These are phyloP conservation scores for Leccinum truebloodii DNA, from an alignment of 768 basidiomycete genomes.

Conservation along the genomic window DNA sequence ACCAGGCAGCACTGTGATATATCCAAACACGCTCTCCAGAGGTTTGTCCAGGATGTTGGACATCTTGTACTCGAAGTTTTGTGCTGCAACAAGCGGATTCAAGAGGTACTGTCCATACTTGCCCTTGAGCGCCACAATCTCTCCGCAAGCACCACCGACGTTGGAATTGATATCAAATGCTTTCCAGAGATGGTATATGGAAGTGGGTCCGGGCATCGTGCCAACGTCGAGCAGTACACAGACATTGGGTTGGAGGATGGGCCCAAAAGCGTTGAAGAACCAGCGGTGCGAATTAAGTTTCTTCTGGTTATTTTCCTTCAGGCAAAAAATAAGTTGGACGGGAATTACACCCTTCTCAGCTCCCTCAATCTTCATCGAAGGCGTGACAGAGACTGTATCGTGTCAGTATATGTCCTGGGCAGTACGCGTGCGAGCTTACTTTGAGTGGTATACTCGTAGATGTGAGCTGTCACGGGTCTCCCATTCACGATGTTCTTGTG, in stretches of 20 bases:
- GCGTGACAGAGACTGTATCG: slow-evolving; percentile 70
- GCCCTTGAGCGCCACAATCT: slow-evolving; percentile 91
- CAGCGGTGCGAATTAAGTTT: slow-evolving; percentile 95
- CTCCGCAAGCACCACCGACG: slow-evolving; percentile 93
- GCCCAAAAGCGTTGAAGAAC: slow-evolving; percentile 92
- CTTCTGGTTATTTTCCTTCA: slow-evolving; percentile 92
- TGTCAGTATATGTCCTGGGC: slow-evolving; percentile 9
- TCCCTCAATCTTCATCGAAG: slow-evolving; percentile 79
- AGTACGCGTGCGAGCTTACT: slow-evolving; percentile 40
- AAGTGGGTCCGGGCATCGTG: slow-evolving; percentile 82
- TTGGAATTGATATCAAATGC: slow-evolving; percentile 92
- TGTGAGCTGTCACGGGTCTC: slow-evolving; percentile 83
- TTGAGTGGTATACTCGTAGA: slow-evolving; percentile 94
- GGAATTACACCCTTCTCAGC: slow-evolving; percentile 81
- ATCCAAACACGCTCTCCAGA: slow-evolving; percentile 86
- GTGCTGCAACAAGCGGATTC: slow-evolving; percentile 87
- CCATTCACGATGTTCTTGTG: slow-evolving; percentile 72
- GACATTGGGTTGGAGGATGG: slow-evolving; percentile 85
- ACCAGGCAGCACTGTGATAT: slow-evolving; percentile 91
- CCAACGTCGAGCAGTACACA: slow-evolving; percentile 91
- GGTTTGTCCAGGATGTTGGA: slow-evolving; percentile 93
- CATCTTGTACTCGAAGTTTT: slow-evolving; percentile 96
- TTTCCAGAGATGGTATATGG: slow-evolving; percentile 93
- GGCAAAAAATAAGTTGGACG: slow-evolving; percentile 89
- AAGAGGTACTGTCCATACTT: slow-evolving; percentile 75